phyloP scores from a whole-genome alignment of 2,329 filamentous ascomycete species.

The Lasiodiplodia hormozganensis region DNA sequence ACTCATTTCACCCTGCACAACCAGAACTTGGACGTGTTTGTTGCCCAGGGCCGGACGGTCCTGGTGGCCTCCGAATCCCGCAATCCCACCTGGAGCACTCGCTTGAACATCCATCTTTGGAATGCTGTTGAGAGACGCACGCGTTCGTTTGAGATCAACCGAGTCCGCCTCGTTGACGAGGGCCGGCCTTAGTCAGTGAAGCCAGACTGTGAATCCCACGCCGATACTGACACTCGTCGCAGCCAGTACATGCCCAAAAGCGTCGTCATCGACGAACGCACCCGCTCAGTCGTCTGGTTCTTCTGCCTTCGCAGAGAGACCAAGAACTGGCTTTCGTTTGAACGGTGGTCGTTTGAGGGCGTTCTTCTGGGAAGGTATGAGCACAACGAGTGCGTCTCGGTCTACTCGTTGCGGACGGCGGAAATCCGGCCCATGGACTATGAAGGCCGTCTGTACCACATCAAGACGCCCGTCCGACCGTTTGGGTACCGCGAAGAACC shows the following conservation, averaged over 20 bases:
- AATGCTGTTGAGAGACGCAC: constrained; percentile 18
- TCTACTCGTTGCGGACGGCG: constrained; percentile 8
- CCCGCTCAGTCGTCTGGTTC: constrained; percentile 18
- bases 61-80: constrained; percentile 18
- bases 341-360: constrained; percentile 20
- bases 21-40: constrained; percentile 29
- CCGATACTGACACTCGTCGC: background rate
- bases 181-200: constrained; percentile 21
- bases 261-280: constrained; percentile 15
- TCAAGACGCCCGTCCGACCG: constrained; percentile 14
- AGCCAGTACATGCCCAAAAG: constrained; percentile 25
- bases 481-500: constrained; percentile 17
- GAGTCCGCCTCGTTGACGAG: constrained; percentile 23
- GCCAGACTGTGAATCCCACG: background rate
- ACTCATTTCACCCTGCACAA: constrained; percentile 36
- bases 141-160: constrained; percentile 20
- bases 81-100: constrained; percentile 12
- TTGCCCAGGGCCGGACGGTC: constrained; percentile 8
- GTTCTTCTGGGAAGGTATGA: constrained; percentile 13
- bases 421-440: constrained; percentile 23
- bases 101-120: constrained; percentile 16
- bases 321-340: constrained; percentile 19
- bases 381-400: constrained; percentile 6
- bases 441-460: constrained; percentile 16
- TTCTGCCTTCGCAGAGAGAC: constrained; percentile 17